Base-by-base conservation (phyloP, 371 early-diverging fungal species). In the Conidiobolus incongruus region DNA sequence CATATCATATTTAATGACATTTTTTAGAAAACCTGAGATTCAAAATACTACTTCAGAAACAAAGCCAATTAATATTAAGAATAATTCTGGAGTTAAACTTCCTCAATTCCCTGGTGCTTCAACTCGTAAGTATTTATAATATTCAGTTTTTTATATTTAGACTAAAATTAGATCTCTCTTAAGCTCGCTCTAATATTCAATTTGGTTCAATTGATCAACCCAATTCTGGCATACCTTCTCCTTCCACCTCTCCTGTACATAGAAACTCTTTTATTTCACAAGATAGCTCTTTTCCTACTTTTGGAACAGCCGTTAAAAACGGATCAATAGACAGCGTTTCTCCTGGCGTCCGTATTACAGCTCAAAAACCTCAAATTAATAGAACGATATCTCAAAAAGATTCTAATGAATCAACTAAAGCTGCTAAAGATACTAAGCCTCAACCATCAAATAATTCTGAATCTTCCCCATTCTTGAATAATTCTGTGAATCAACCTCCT, bases 131-230 rank as follows among this genome's bases (percentile, higher is more conserved):
- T 26, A 26, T 4, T 4, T 4, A 4, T 26, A 26, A 26, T n/a
- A n/a, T 4, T 8, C 3, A 26, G 8, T 26, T 26, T 8, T 26
- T 26, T 26, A 26, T 26, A 26, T 26, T 26, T 8, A 26, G 8
- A 8, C 26, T 26, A 26, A 26, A n/a, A 10, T 36, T 21, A 36
- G 36, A 16, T 21, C 16, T 36, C 13, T 36, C 8, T 21, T 19
- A 21, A 21, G 17, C 16, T 16, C 21, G 36, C 36, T 19, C 36
- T 10, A 19, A 21, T 21, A 36, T 41, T 31, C 41, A 41, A 28
- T 41, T 41, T 41, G 41, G 41, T 16, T 41, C 41, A n/a, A 41
- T 41, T 29, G 28, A 41, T 31, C 20, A 26, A 31, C 28, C 41
- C 30, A 17, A 26, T 26, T 26, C 26, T 8, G 26, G 26, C 3